Evolutionary conservation across 768 basidiomycete genomes (phyloP).

Genomic region (Mycena galericulata): DNA sequence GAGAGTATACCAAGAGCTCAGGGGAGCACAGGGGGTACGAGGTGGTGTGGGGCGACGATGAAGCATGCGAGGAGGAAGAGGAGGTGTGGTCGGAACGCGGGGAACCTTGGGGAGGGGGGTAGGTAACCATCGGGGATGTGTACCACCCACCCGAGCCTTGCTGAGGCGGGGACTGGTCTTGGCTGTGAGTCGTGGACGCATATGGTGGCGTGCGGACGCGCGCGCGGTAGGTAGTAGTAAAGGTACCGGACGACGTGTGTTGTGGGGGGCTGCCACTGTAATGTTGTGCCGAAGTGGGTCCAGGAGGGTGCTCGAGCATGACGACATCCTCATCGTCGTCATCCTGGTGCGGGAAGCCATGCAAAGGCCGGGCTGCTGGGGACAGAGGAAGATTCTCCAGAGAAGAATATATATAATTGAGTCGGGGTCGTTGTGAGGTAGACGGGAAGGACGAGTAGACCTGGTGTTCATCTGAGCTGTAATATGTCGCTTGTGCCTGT

Average conservation of each 20-base stretch:
- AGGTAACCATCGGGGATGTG: slow-evolving; percentile 25
- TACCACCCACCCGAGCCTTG: slow-evolving; percentile 21
- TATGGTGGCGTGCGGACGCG: background rate
- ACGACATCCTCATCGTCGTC: slow-evolving; percentile 23
- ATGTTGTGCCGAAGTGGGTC: slow-evolving; percentile 35
- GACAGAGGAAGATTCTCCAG: slow-evolving; percentile 26
- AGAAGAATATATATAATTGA: slow-evolving; percentile 16
- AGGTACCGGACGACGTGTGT: background rate
- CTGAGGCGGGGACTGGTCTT: background rate
- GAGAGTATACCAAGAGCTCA: background rate
- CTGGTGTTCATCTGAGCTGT: slow-evolving; percentile 43
- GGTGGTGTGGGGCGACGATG: background rate
- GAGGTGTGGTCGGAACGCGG: slow-evolving; percentile 28
- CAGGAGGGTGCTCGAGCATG: slow-evolving; percentile 36
- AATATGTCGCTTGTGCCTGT: slow-evolving; percentile 31
- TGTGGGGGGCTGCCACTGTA: background rate
- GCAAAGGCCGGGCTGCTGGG: slow-evolving; percentile 45
- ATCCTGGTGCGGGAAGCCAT: slow-evolving; percentile 56
- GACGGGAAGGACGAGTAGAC: slow-evolving; percentile 57
- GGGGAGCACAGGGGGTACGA: slow-evolving; percentile 12
- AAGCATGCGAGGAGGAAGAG: slow-evolving; percentile 11
- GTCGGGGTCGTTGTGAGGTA: slow-evolving; percentile 38
- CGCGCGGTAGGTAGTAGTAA: background rate
- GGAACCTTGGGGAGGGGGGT: slow-evolving; percentile 20
- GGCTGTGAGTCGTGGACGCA: background rate